Evolutionary conservation across 108 stramenopile species (phyloP), one percentile per base, ranked within the genome.

Genomic region (Pseudonitzschia delicatissima): DNA sequence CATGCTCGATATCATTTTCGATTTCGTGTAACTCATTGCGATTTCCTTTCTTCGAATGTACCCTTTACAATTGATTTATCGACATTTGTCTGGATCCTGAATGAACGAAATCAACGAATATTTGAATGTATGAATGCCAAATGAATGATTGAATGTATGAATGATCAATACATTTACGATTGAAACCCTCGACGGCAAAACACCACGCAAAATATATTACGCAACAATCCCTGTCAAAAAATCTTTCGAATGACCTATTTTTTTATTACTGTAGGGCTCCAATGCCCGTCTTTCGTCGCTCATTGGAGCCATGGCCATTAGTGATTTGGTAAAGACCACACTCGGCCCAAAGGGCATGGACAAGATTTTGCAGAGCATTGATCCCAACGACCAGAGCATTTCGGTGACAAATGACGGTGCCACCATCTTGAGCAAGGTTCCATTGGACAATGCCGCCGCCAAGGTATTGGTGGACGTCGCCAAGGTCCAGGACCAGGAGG

Each of bases 301-400:
- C 66, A 87, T 99, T 36, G 99, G 99, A 23, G 99, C 99, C 67
- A 99, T 99, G 73, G 97, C 99, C 48, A 98, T 99, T 47, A 94
- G 97, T 34, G 99, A 99, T 69, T 77, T 99, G 29, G 98, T 99
- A 28, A 99, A 99, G 73, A 97, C 99, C 20, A 99, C 99, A 4
- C 82, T 99, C 5, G 99, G 99, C n/a, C 99, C 99, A 27, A 98
- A 99, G 73, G 99, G 99, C 29, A 96, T 98, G 96, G 97, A 98
- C 78, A 98, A 98, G 71, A 97, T 99, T 55, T 74, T 99, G 35
- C 96, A 97, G 74, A 77, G 77, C 8, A 88, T 97, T n/a, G 70
- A 79, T 36, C 86, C 90, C 11, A 79, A 92, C 51, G 85, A 91
- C 74, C 93, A 95, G 67, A 68, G 70, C 53, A 77, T 94, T 33